These are phyloP conservation scores for Nakaseomyces delphensis DNA, from an alignment of 1,139 yeast species.

Conservation along the genomic window DNA sequence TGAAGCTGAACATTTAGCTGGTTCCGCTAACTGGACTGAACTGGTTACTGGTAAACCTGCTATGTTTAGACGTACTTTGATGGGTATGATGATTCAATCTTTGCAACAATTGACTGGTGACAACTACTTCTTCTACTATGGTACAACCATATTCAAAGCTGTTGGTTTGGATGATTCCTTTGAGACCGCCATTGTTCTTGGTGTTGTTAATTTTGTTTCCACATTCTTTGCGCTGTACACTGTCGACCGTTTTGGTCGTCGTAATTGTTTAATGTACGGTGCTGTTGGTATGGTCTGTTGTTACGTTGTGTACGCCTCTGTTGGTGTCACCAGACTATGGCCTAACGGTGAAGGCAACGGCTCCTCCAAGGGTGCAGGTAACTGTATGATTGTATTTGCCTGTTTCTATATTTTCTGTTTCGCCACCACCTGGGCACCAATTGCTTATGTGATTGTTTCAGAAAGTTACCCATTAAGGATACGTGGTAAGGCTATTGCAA, in stretches of 20 bases:
- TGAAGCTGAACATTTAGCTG: slow-evolving; percentile 52
- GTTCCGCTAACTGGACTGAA: slow-evolving; percentile 50
- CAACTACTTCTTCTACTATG: slow-evolving; percentile 72
- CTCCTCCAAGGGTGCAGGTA: slow-evolving; percentile 46
- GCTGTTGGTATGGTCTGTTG: slow-evolving; percentile 55
- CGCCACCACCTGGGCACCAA: slow-evolving; percentile 81
- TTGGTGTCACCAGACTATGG: slow-evolving; percentile 58
- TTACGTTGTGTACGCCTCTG: slow-evolving; percentile 53
- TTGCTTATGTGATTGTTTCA: slow-evolving; percentile 60
- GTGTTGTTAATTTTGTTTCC: slow-evolving; percentile 67
- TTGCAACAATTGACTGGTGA: slow-evolving; percentile 71
- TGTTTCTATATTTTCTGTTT: slow-evolving; percentile 72
- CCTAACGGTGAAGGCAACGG: slow-evolving; percentile 53
- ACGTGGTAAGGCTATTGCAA: slow-evolving; percentile 66
- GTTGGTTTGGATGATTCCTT: slow-evolving; percentile 66
- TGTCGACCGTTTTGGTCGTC: slow-evolving; percentile 62
- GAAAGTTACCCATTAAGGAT: slow-evolving; percentile 72
- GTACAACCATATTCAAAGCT: slow-evolving; percentile 65
- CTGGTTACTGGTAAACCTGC: slow-evolving; percentile 51
- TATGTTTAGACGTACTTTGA: slow-evolving; percentile 46
- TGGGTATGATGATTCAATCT: slow-evolving; percentile 57
- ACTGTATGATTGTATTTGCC: slow-evolving; percentile 68
- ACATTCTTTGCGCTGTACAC: slow-evolving; percentile 58
- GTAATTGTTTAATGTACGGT: slow-evolving; percentile 54
- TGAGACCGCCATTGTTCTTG: slow-evolving; percentile 64